Evolutionary conservation across 495 filamentous ascomycete genomes (phyloP), one percentile per base, ranked within the genome.

Genomic region (Neurospora sp.): DNA sequence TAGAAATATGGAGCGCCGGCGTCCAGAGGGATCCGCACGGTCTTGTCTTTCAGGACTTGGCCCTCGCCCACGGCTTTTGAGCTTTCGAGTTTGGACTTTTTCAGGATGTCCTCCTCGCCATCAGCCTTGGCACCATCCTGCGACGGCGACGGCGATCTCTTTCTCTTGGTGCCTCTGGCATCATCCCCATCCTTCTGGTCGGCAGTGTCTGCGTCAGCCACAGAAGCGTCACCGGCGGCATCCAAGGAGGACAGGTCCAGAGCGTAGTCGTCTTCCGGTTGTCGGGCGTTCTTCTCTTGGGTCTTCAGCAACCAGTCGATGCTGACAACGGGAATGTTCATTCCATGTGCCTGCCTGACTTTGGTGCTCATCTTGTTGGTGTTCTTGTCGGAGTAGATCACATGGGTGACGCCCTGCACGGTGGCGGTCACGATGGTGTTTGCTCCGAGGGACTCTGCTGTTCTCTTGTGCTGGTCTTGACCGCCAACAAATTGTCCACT

Each of bases 221-320:
- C 72, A 9, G 40, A 44, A 7, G 69, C 12, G 23, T 74, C 70
- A 39, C 37, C 48, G 27, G 48, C 48, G 12, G 38, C 69, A 20
- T 75, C 48, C 23, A 62, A 40, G 16, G 41, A 42, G 2, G 76
- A 9, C 8, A 18, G 40, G 1, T 70, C 77, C 1, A 70, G 72
- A 6, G 70, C 16, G 39, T 75, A 78, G 40, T 78, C 70, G 1
- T 75, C 41, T 59, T 80, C 77, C 0, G 83, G 70, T 4, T 87
- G 71, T n/a, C 81, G 82, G 16, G 80, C 82, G 20, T 82, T 82
- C 4, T 82, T 78, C 35, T 83, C 74, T 16, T 84, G 77, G 10
- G 86, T 90, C 1, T 88, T 83, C 1, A 86, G 71, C 14, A 93
- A 84, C 92, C 92, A 94, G 8, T 88, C 79, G 5, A 92, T 72